Conservation (phyloP, 768 basidiomycete species). For the Phaffia tasmanica region DNA sequence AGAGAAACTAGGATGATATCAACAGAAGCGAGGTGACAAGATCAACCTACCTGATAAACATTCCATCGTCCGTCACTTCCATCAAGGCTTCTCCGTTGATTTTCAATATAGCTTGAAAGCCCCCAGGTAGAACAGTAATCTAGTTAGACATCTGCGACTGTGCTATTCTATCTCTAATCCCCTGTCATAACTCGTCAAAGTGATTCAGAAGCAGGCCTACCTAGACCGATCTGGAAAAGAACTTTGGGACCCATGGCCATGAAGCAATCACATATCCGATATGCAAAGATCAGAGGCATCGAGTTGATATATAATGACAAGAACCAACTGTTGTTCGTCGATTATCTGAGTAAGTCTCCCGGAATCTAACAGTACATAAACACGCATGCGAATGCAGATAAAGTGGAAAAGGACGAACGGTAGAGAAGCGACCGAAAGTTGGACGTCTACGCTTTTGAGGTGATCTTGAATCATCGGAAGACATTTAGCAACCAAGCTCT, state of each 20-base stretch:
- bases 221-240: slow-evolving; percentile 80
- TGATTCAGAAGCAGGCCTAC: slow-evolving; percentile 23
- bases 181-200: too few species aligned
- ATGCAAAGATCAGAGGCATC: slow-evolving; percentile 96
- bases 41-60: slow-evolving; percentile 70
- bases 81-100: slow-evolving; percentile 90
- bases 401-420: slow-evolving; percentile 42
- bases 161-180: background rate
- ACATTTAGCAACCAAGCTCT: slow-evolving; percentile 77
- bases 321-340: slow-evolving; percentile 55
- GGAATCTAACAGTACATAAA: background rate
- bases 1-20: background rate
- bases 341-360: background rate
- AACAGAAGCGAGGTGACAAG: too few species aligned
- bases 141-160: background rate
- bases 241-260: slow-evolving; percentile 99
- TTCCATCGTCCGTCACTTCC: slow-evolving; percentile 90
- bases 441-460: slow-evolving; percentile 81
- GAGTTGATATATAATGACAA: slow-evolving; percentile 66
- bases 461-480: slow-evolving; percentile 90
- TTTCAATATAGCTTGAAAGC: slow-evolving; percentile 70
- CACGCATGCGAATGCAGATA: background rate
- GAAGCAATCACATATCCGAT: slow-evolving; percentile 94
- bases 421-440: slow-evolving; percentile 88
- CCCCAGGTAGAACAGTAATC: background rate